phyloP scores from a whole-genome alignment of 768 basidiomycete genomes.

The Xerocomellus intermedius region DNA sequence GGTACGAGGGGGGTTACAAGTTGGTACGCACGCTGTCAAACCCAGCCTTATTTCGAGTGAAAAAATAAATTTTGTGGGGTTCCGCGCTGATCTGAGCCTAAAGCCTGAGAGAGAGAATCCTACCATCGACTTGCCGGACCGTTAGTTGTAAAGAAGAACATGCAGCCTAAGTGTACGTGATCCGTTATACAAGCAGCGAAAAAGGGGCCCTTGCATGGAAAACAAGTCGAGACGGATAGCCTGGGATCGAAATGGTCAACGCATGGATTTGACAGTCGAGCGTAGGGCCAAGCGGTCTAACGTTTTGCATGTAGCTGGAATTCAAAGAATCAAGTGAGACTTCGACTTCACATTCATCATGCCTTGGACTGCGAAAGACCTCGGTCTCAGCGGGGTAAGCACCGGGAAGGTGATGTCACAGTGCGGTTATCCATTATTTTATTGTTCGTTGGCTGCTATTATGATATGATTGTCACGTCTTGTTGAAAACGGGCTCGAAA shows the following conservation, averaged over 20 bases:
- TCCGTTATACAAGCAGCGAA: slow-evolving; percentile 16
- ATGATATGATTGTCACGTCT: not conserved
- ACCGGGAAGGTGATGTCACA: slow-evolving; percentile 22
- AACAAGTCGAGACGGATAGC: slow-evolving; percentile 3
- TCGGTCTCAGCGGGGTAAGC: slow-evolving; percentile 18
- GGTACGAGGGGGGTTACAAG: slow-evolving; percentile 2
- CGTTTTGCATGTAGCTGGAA: no score
- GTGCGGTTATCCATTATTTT: no score
- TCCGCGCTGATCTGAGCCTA: slow-evolving; percentile 15
- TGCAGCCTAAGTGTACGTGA: slow-evolving; percentile 26
- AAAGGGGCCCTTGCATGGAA: slow-evolving; percentile 27
- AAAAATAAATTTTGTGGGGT: slow-evolving; percentile 8
- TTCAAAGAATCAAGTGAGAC: slow-evolving; percentile 6
- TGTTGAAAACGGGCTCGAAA: not conserved
- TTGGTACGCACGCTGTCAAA: slow-evolving; percentile 28
- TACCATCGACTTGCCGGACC: slow-evolving; percentile 6
- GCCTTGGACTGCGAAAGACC: slow-evolving; percentile 20
- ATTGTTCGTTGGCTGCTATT: slow-evolving; percentile 8
- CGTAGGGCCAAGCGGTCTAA: no score
- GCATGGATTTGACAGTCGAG: slow-evolving; percentile 11
- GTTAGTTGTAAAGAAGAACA: slow-evolving; percentile 7
- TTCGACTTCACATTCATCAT: slow-evolving; percentile 18
- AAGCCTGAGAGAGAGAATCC: slow-evolving; percentile 27
- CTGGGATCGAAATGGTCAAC: slow-evolving; percentile 9
- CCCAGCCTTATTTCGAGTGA: slow-evolving; percentile 4